Percentiles rank a stretch among this genome's conserved stretches.
These are phyloP conservation scores for Phytopythium helicoides DNA, from an alignment of 352 stramenopile species.

Conservation along the genomic window DNA sequence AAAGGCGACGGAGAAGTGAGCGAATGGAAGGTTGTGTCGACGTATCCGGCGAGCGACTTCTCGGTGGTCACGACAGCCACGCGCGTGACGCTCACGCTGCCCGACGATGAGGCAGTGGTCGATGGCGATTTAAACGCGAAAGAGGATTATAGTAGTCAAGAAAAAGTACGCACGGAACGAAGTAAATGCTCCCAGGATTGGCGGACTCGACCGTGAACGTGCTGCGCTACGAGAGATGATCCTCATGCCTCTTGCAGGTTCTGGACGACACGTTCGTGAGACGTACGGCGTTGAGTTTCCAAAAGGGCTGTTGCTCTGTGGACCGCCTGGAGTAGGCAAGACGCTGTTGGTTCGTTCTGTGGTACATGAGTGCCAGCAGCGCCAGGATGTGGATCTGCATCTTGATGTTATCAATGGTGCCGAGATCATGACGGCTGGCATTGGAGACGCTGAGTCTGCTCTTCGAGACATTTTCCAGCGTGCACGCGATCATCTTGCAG, in stretches of 20 bases:
- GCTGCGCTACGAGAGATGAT: slow-evolving; percentile 65
- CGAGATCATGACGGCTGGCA: slow-evolving; percentile 73
- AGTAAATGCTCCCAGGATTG: slow-evolving; percentile 22
- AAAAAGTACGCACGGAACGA: too few species aligned
- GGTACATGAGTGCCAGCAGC: slow-evolving; percentile 50
- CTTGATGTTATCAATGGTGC: slow-evolving; percentile 77
- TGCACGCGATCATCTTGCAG: slow-evolving; percentile 23
- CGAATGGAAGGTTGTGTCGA: slow-evolving; percentile 45
- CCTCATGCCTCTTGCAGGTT: slow-evolving; percentile 35
- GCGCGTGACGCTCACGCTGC: slow-evolving; percentile 53
- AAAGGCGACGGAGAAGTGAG: slow-evolving; percentile 4
- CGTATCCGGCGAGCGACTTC: slow-evolving; percentile 37
- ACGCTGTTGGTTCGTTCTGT: slow-evolving; percentile 76
- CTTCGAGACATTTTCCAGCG: slow-evolving; percentile 58
- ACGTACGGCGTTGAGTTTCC: slow-evolving; percentile 62
- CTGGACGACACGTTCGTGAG: slow-evolving; percentile 9
- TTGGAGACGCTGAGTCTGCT: slow-evolving; percentile 66
- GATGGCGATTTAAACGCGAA: too few species aligned
- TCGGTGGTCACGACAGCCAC: slow-evolving; percentile 36
- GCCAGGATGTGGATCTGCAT: slow-evolving; percentile 31
- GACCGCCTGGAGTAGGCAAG: slow-evolving; percentile 78
- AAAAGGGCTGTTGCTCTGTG: slow-evolving; percentile 69
- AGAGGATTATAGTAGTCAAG: too few species aligned
- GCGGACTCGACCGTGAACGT: slow-evolving; percentile 67
- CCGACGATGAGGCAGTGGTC: not conserved